A percentile compares a stretch with the other conserved stretches of the same genome.
These are phyloP conservation scores for Aeschynomene evenia DNA, from an alignment of 306 rosid species.

Conservation along the genomic window DNA sequence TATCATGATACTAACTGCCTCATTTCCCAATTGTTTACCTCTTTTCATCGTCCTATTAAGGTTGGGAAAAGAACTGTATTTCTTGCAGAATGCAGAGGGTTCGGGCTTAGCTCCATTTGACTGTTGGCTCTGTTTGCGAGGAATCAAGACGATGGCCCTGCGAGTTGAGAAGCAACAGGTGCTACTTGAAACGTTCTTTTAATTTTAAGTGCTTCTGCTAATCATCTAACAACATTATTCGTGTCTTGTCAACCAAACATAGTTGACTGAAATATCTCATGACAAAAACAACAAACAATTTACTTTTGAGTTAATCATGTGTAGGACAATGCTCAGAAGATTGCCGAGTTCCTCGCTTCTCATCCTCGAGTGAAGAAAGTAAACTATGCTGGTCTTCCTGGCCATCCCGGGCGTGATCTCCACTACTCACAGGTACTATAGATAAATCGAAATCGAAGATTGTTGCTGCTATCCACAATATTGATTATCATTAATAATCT, in stretches of 20 bases:
- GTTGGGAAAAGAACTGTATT: constrained; percentile 80
- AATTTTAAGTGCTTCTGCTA: constrained; percentile 2
- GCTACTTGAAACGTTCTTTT: constrained; percentile 30
- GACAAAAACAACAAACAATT: neutral
- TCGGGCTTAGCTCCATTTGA: constrained; percentile 92
- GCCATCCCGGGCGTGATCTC: constrained; percentile 70
- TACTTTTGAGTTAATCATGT: constrained; percentile 8
- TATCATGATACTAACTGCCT: neutral
- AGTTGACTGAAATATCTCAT: constrained; percentile 16
- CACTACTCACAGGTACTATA: constrained; percentile 82
- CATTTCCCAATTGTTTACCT: neutral
- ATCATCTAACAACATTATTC: neutral
- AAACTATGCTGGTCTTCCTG: constrained; percentile 71
- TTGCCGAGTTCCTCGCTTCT: constrained; percentile 85
- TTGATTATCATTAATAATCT: constrained; percentile 3
- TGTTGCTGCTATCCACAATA: neutral
- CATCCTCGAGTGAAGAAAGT: constrained; percentile 80
- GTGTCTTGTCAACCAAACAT: neutral
- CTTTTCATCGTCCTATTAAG: constrained; percentile 39
- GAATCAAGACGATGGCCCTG: constrained; percentile 89
- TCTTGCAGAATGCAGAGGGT: constrained; percentile 89
- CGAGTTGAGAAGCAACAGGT: constrained; percentile 97
- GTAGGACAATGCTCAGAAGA: constrained; percentile 90
- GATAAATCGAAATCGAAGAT: constrained; percentile 17
- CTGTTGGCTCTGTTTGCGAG: constrained; percentile 85